These are phyloP conservation scores for Colletotrichum gigasporum DNA, from an alignment of 2,329 filamentous ascomycete genomes.

Conservation along the genomic window DNA sequence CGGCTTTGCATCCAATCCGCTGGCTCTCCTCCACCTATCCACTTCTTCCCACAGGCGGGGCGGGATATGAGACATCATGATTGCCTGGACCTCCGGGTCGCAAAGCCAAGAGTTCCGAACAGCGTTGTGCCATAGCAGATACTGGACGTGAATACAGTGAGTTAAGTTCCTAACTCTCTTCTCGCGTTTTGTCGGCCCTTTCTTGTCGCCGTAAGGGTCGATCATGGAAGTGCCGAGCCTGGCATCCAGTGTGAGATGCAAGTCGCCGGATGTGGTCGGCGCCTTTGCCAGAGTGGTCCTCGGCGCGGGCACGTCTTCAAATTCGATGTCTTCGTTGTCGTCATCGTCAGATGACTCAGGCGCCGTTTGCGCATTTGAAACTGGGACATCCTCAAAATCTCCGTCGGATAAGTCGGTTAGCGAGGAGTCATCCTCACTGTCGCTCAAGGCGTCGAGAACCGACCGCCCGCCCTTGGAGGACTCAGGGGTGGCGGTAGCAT, in stretches of 20 bases:
- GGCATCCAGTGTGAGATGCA: slow-evolving; percentile 76
- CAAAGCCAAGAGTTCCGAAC: slow-evolving; percentile 86
- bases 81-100: slow-evolving; percentile 78
- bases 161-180: slow-evolving; percentile 79
- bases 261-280: slow-evolving; percentile 67
- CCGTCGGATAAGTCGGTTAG: slow-evolving; percentile 65
- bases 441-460: slow-evolving; percentile 53
- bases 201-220: slow-evolving; percentile 74
- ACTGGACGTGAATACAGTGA: slow-evolving; percentile 89
- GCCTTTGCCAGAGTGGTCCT: slow-evolving; percentile 50
- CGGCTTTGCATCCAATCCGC: slow-evolving; percentile 62
- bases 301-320: slow-evolving; percentile 64
- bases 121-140: slow-evolving; percentile 89
- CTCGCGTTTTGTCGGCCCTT: slow-evolving; percentile 87
- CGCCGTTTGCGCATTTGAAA: slow-evolving; percentile 53
- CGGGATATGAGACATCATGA: slow-evolving; percentile 78
- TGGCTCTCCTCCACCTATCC: slow-evolving; percentile 76
- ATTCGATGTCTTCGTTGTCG: slow-evolving; percentile 70
- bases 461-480: slow-evolving; percentile 54
- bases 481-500: slow-evolving; percentile 56
- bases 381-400: slow-evolving; percentile 60
- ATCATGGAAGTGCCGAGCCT: slow-evolving; percentile 68
- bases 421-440: slow-evolving; percentile 56
- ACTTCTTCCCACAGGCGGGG: slow-evolving; percentile 76
- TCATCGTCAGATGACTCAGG: slow-evolving; percentile 51